Base-by-base conservation (phyloP, 768 basidiomycete genomes). In the Mycena leptocephala region DNA sequence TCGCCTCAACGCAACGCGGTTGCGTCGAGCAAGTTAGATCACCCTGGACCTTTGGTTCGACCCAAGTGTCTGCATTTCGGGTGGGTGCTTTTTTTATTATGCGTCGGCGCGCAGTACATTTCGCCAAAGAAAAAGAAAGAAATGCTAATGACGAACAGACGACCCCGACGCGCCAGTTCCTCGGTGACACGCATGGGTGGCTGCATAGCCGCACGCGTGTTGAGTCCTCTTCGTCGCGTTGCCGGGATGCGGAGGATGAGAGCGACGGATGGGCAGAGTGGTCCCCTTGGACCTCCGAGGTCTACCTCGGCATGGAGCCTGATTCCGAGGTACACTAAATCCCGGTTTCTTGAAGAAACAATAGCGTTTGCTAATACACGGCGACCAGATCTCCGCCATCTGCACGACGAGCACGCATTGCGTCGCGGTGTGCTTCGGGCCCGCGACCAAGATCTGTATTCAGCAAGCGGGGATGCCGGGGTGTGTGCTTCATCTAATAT, bases 371-470 rank as follows among this genome's bases (percentile, higher is more conserved):
- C 30, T 22, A 20, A 33, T 18, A n/a, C 11, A 56, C 43, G 20
- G 39, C 18, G 41, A 14, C 7, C 35, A 78, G 77, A 65, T 76
- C 51, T 69, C 70, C 11, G 66, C 74, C 41, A 8, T 78, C 32
- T 63, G 65, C 43, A 70, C 67, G 24, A 69, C 70, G 10, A 26
- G 30, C 7, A 32, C 74, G 39, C 71, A 62, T 32, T 64, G 61
- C 28, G 74, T 75, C 35, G 74, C 70, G n/a, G 71, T 70, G 16
- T 75, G 74, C 48, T 78, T 78, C 33, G 77, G 70, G 8, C 58
- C 70, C 22, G 33, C 66, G 24, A 78, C 77, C 20, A 78, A 76
- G 55, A 65, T 78, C 13, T 72, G 74, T 20, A 56, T 78, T 30
- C 74, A 76, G 48, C 62, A 75, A 32, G 43, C 22, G 6, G 65